These are phyloP conservation scores for Ambrosiella xylebori DNA, from an alignment of 2,329 filamentous ascomycete species.

Conservation along the genomic window DNA sequence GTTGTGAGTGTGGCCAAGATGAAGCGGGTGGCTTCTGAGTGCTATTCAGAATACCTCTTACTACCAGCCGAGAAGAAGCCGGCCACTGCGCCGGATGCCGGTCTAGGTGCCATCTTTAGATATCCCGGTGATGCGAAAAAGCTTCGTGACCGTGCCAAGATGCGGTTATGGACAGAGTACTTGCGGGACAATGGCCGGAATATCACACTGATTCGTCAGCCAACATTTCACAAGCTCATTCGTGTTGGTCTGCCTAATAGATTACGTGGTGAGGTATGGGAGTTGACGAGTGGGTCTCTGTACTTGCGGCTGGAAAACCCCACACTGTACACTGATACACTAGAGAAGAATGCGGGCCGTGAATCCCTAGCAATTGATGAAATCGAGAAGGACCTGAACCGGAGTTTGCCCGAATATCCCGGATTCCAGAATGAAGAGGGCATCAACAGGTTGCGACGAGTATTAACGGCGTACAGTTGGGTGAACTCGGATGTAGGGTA, in stretches of 20 bases:
- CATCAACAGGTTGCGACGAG: slow-evolving; percentile 72
- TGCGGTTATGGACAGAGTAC: slow-evolving; percentile 95
- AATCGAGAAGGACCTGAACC: slow-evolving; percentile 95
- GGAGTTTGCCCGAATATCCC: slow-evolving; percentile 90
- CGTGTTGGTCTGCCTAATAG: slow-evolving; percentile 88
- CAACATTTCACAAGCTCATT: slow-evolving; percentile 94
- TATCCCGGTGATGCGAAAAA: slow-evolving; percentile 94
- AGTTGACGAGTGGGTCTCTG: slow-evolving; percentile 78
- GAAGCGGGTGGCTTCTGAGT: slow-evolving; percentile 61
- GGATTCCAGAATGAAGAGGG: slow-evolving; percentile 95
- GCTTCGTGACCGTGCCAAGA: slow-evolving; percentile 85
- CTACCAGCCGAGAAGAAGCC: slow-evolving; percentile 37
- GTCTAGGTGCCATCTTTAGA: slow-evolving; percentile 76
- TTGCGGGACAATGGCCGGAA: slow-evolving; percentile 89
- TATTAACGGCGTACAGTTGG: slow-evolving; percentile 96
- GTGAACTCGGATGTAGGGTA: slow-evolving; percentile 90
- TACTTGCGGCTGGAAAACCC: slow-evolving; percentile 79
- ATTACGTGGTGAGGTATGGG: slow-evolving; percentile 87
- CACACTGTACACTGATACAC: slow-evolving; percentile 64
- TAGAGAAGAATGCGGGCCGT: slow-evolving; percentile 65
- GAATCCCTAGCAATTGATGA: slow-evolving; percentile 94
- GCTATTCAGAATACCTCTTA: slow-evolving; percentile 77
- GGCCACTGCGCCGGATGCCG: slow-evolving; percentile 55
- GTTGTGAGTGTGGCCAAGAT: slow-evolving; percentile 79
- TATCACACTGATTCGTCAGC: slow-evolving; percentile 78